phyloP scores from a whole-genome alignment of 768 basidiomycete genomes.

The Baorangia bicolor region DNA sequence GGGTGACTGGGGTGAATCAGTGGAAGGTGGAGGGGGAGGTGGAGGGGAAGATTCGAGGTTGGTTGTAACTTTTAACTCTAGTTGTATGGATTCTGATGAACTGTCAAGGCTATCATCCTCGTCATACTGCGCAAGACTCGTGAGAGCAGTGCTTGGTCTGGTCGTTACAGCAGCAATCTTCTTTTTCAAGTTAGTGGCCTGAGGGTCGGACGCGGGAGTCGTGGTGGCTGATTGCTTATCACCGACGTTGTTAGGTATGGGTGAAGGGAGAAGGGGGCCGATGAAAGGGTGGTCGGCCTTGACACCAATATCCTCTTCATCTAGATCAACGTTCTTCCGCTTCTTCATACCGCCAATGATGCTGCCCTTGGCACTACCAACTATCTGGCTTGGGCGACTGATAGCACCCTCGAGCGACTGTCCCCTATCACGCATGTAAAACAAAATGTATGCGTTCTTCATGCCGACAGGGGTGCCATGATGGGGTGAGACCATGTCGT shows the following conservation, averaged over 20 bases:
- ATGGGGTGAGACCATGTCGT: slow-evolving; percentile 62
- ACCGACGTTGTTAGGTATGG: slow-evolving; percentile 22
- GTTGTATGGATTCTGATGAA: slow-evolving; percentile 16
- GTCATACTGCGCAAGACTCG: slow-evolving; percentile 40
- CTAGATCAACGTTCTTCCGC: slow-evolving; percentile 45
- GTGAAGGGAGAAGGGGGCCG: slow-evolving; percentile 63
- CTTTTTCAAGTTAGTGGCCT: slow-evolving; percentile 49
- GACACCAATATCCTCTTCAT: slow-evolving; percentile 48
- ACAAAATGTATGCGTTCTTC: slow-evolving; percentile 89
- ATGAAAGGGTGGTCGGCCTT: slow-evolving; percentile 55
- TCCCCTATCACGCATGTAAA: slow-evolving; percentile 84
- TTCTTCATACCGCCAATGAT: slow-evolving; percentile 51
- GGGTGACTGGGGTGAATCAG: slow-evolving; percentile 33
- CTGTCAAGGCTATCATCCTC: slow-evolving; percentile 40
- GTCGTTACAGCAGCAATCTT: slow-evolving; percentile 47
- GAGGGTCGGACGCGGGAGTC: slow-evolving; percentile 41
- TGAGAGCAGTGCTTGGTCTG: slow-evolving; percentile 35
- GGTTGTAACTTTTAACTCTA: slow-evolving; percentile 19
- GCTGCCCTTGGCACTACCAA: slow-evolving; percentile 30
- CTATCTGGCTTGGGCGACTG: slow-evolving; percentile 20
- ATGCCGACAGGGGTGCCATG: slow-evolving; percentile 50
- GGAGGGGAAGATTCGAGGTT: slow-evolving; percentile 29
- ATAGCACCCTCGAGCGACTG: slow-evolving; percentile 69
- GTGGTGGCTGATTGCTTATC: slow-evolving; percentile 18
- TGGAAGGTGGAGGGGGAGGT: slow-evolving; percentile 33